phyloP scores from a whole-genome alignment of 228 moss, liverwort and hornwort genomes.

The Sphagnum fallax region DNA sequence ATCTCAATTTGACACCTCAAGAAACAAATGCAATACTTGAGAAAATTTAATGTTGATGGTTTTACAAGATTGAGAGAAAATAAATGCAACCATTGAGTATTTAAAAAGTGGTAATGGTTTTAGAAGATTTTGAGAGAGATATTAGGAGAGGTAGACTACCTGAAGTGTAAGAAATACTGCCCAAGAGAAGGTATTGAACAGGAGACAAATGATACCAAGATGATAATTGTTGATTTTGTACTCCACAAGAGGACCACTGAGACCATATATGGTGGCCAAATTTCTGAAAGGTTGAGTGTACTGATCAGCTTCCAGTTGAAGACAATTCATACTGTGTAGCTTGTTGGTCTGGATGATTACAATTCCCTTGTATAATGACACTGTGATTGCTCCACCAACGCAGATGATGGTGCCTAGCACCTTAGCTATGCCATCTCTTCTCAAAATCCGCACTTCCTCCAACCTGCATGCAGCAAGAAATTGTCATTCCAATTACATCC shows the following conservation, averaged over 20 bases:
- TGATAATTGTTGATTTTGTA: not conserved
- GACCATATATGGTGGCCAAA: constrained; percentile 1
- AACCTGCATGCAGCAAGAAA: not conserved
- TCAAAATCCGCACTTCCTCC: not conserved
- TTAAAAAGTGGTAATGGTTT: not conserved
- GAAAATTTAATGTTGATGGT: not conserved
- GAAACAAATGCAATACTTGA: not conserved
- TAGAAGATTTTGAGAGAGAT: not conserved
- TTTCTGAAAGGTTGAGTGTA: constrained; percentile 12
- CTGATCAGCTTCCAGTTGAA: constrained; percentile 2
- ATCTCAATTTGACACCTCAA: not conserved
- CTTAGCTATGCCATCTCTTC: constrained; percentile 1
- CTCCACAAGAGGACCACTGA: constrained; percentile 4
- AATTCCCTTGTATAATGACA: constrained; percentile 1
- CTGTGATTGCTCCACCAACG: not conserved
- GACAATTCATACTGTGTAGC: not conserved
- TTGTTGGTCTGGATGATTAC: not conserved
- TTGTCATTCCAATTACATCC: too few species aligned
- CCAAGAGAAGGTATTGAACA: constrained; percentile 28
- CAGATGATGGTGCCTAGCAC: constrained; percentile 2
- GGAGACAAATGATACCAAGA: constrained; percentile 18
- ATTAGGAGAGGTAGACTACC: constrained; percentile 8
- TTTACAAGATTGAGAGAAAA: not conserved
- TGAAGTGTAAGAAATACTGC: constrained; percentile 26
- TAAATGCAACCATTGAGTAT: not conserved